These are phyloP conservation scores for Gnaphalium uliginosum DNA, from an alignment of 129 eudicot genomes.

Conservation along the genomic window DNA sequence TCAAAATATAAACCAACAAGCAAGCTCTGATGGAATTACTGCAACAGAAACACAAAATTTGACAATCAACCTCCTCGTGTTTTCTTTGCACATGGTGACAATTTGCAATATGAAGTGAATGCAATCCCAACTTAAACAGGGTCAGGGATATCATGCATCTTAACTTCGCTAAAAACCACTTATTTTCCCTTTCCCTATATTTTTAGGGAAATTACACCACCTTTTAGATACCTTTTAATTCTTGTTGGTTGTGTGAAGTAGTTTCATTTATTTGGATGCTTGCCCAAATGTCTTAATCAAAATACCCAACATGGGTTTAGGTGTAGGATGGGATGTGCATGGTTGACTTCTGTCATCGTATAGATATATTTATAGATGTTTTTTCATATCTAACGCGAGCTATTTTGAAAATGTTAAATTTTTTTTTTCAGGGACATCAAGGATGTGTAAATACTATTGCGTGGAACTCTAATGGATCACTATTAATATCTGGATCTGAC, in stretches of 20 bases:
- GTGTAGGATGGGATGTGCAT: background rate
- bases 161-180: background rate
- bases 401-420: background rate
- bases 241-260: background rate
- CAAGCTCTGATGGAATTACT: background rate
- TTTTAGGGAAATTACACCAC: background rate
- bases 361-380: background rate
- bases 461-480: constrained; percentile 92
- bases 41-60: background rate
- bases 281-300: background rate
- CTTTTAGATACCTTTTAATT: background rate
- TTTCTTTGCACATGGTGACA: background rate
- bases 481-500: constrained; percentile 92
- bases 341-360: background rate
- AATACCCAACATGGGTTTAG: background rate
- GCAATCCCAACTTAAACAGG: too few species aligned
- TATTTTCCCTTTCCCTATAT: background rate
- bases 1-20: background rate
- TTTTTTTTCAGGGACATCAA: constrained; percentile 65
- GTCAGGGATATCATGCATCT: too few species aligned
- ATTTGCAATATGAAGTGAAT: background rate
- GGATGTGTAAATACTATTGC: constrained; percentile 91
- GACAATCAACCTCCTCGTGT: background rate
- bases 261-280: background rate
- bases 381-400: background rate